These are phyloP conservation scores for Pseudoneurospora amorphoporcata DNA, from an alignment of 495 filamentous ascomycete species.

Conservation along the genomic window DNA sequence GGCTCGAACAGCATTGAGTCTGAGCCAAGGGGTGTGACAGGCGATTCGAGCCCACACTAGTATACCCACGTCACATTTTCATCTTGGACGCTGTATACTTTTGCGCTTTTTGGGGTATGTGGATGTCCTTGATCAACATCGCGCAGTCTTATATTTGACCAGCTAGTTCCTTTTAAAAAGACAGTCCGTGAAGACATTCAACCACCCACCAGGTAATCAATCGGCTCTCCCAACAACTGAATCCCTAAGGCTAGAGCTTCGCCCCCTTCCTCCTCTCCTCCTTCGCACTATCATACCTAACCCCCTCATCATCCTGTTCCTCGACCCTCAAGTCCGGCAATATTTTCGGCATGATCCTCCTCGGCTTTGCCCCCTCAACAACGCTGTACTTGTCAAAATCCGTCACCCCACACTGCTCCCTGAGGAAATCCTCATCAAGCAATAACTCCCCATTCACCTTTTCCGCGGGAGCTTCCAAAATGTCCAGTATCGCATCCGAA, in stretches of 20 bases:
- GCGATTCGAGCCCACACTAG: too few relatives aligned
- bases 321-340: conserved; percentile 62
- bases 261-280: conserved; percentile 1
- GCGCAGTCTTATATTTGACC: too few relatives aligned
- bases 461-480: conserved; percentile 51
- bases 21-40: too few relatives aligned
- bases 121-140: too few relatives aligned
- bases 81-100: too few relatives aligned
- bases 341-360: conserved; percentile 67
- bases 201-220: not conserved
- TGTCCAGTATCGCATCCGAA: conserved; percentile 68
- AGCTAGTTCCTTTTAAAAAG: not conserved
- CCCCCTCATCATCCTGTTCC: conserved; percentile 78
- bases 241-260: conserved; percentile 15
- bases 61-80: not conserved
- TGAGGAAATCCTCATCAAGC: conserved; percentile 77
- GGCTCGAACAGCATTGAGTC: too few relatives aligned
- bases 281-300: conserved; percentile 54
- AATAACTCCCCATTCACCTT: conserved; percentile 61
- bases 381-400: conserved; percentile 71
- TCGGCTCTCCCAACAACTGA: not conserved
- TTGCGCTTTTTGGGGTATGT: too few relatives aligned
- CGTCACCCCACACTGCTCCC: conserved; percentile 48
- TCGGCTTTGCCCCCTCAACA: conserved; percentile 50
- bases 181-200: not conserved